Base-by-base conservation (phyloP, 306 rosid species). In the Pyrus betulifolia region DNA sequence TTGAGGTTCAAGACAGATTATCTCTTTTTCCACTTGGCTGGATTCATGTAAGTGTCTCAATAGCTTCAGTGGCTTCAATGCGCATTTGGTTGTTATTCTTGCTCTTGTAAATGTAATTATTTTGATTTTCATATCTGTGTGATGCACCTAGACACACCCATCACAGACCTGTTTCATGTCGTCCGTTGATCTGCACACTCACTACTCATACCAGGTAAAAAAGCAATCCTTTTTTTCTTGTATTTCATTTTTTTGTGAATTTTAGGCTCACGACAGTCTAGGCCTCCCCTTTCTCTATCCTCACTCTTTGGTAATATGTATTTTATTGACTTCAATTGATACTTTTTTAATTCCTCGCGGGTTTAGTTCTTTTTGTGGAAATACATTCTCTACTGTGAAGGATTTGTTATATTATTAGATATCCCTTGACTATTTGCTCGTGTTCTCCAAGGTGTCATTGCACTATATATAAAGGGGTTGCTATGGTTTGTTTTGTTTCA, bases 131-230 rank as follows among this genome's bases (percentile, higher is more conserved):
- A 35, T 14, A 54, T 74, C 42, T 28, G 42, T 83, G 75, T 78
- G 72, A 67, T 79, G 31, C 71, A 40, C 66, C 66, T 96, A 93
- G 99, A 96, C 99, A 22, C 99, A 96, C 82, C 99, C 99, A 8
- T 88, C 98, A 11, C 99, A 96, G 86, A 93, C 99, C 69, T 96
- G 99, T 89, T 96, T 96, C 85, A 93, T 96, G 99, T 96, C 99
- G 71, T 93, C 99, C 0, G 99, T 96, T 78, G 99, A 96, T 88
- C 86, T 96, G 66, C 99, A 96, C 81, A 96, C 99, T 4, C 99
- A 96, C 88, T 96, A 96, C 88, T 88, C 99, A 35, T 96, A 96
- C 86, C 99, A 96, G 99, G 99, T 96, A 88, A 76, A 42, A 63
- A 63, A 51, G 75, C 80, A 23, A 54, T 64, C 65, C 66, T 5